Evolutionary conservation across 2,329 filamentous ascomycete genomes (phyloP), one percentile per base, ranked within the genome.

Genomic region (Graphilbum ipis-grandicollis): DNA sequence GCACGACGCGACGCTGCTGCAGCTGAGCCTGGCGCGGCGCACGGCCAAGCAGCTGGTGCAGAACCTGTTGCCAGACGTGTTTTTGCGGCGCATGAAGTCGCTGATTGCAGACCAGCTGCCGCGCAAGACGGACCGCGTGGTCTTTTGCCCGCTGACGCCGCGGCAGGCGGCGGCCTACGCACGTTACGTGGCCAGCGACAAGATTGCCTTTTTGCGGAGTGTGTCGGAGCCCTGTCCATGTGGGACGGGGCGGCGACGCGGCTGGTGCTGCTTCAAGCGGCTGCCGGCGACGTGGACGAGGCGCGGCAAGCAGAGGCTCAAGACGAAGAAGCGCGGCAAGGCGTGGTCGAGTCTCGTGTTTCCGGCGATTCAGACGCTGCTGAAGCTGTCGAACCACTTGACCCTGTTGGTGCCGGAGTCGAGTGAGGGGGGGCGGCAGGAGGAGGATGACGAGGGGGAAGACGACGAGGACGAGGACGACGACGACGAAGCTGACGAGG

Each of bases 381-480:
- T 93, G 48, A 93, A 93, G 52, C 62, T 98, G 5, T 76, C 84
- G 12, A 96, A 93, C 49, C 90, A 98, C 52, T 65, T 96, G n/a
- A 88, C 80, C 4, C 73, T 93, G 19, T 64, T 96, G 19, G 75
- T 94, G 9, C 90, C 88, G 0, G 57, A 59, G 28, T 59, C 58
- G 10, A 65, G 59, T 4, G 82, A 90, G 35, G 46, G 67, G 0
- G 60, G 62, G 2, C 19, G 17, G 17, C 26, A 19, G 29, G 32
- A 3, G 19, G 18, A 5, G n/a, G 9, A 7, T 19, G 9, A 7
- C 3, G 18, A 21, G 17, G 13, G 18, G 18, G 32, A 18, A 4
- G 28, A 26, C 2, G 14, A 22, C 2, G 23, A 17, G 2, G n/a
- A 33, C 3, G 17, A 22, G 1, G 25, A 38, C 6, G 23, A 31